Base-by-base conservation (phyloP, 1,139 yeast genomes). In the Pichia sp. region DNA sequence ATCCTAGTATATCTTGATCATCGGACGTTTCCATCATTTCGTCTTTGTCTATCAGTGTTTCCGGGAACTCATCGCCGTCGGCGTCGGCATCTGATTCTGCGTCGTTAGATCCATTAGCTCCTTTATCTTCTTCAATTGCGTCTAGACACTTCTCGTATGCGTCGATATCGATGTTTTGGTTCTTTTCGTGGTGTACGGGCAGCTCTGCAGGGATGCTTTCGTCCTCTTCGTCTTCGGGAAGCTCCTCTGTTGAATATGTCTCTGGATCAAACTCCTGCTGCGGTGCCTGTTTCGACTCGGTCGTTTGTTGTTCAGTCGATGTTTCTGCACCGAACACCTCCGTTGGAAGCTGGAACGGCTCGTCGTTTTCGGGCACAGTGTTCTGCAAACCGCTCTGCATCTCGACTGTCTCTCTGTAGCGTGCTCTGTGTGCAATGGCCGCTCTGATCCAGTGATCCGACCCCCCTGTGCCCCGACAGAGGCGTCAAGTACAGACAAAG, bases 41-140 rank as follows among this genome's bases (percentile, higher is more conserved):
- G 24, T 63, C 63, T 30, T 58, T 56, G 42, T 62, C 66, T 53
- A 63, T 45, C 68, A 65, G 40, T 59, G 73, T 42, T 58, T 65
- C 65, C 9, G 61, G 58, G 38, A 61, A 59, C 20, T 57, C 58
- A 4, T 57, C 63, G 9, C 48, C 53, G 15, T 45, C 57, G 4
- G 38, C 37, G 6, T 24, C 38, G n/a, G 21, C 19, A n/a, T 30
- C 46, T 17, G 19, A 24, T 20, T 38, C 50, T 15, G 22, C 27
- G 27, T 32, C 33, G n/a, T 42, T 35, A 10, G 27, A 24, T 24
- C 7, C 43, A 14, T 39, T 46, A 11, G 11, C 21, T 24, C 30
- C 36, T n/a, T n/a, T n/a, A n/a, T n/a, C n/a, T n/a, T n/a, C n/a
- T 11, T 18, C 39, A 17, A 19, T 41, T n/a, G 21, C 39, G 8